Base-by-base conservation (phyloP, 306 rosid species). In the Fragaria nilgerrensis region DNA sequence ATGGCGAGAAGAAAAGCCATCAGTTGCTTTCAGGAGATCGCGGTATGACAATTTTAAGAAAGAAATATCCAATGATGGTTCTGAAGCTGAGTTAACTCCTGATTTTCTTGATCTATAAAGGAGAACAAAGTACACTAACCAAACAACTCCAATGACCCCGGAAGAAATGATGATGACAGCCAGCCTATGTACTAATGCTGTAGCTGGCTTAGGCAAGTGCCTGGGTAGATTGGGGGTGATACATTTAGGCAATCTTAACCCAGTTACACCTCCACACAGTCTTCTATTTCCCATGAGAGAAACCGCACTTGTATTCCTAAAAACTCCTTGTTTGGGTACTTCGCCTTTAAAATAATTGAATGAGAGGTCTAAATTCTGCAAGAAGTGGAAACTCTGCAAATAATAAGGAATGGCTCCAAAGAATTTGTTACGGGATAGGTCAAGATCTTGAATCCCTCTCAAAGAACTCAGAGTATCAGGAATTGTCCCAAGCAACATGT, bases 331-430 rank as follows among this genome's bases (percentile, higher is more conserved):
- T 2, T 3, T 45, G 3, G 75, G 82, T 59, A 84, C 68, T 16
- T 69, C 67, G 34, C 82, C 87, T 29, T 44, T 62, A 23, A 81
- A 70, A 36, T 71, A 7, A 61, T 84, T 84, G 66, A 77, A 80
- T 9, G 85, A 84, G 3, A 84, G 47, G 53, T 84, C 70, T 25
- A 84, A 52, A n/a, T 70, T 43, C 11, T 6, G 15, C 44, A 78
- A 59, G 37, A 72, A 27, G 44, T 2, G 19, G 25, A 71, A 61
- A 12, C 19, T 43, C 34, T 53, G 55, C 29, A 79, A 71, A 63
- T 37, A 70, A 3, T 45, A 0, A 1, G 84, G 87, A 61, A 80
- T 77, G 22, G 3, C 0, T 1, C 84, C 80, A 0, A 68, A 74
- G 61, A 84, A 52, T 25, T 70, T 77, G 68, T 84, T 84, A 8